These are phyloP conservation scores for Starmerella bombicola DNA, from an alignment of 805 yeast genomes.

Conservation along the genomic window DNA sequence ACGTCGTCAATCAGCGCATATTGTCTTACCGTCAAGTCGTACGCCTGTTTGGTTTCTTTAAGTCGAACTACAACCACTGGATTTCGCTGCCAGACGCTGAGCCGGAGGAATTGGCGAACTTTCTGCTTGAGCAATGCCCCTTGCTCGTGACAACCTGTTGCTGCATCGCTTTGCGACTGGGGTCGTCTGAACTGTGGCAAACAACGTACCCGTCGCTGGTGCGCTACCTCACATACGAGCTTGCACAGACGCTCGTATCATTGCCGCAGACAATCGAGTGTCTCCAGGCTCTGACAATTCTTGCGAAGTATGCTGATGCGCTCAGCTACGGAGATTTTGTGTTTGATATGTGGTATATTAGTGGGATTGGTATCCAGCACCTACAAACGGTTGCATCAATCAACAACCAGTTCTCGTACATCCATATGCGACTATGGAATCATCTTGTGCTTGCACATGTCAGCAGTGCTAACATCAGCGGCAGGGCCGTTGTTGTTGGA, in stretches of 20 bases:
- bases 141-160: conserved; percentile 57
- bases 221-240: conserved; percentile 38
- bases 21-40: conserved; percentile 39
- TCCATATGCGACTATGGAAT: conserved; percentile 56
- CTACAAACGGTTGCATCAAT: conserved; percentile 55
- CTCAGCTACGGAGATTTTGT: conserved; percentile 40
- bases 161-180: conserved; percentile 46
- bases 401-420: conserved; percentile 51
- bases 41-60: conserved; percentile 43
- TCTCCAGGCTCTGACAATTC: conserved; percentile 52
- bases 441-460: conserved; percentile 57
- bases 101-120: conserved; percentile 38
- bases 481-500: conserved; percentile 52
- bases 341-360: conserved; percentile 59
- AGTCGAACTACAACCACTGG: conserved; percentile 66
- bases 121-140: conserved; percentile 41
- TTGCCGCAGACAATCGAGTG: conserved; percentile 44
- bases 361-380: conserved; percentile 53
- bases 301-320: conserved; percentile 53
- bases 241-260: conserved; percentile 35
- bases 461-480: conserved; percentile 52
- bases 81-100: conserved; percentile 51
- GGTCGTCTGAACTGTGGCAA: conserved; percentile 32
- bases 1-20: conserved; percentile 41
- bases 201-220: conserved; percentile 36